Conservation (phyloP, 179 eudicot genomes). For the Silene noctiflora region DNA sequence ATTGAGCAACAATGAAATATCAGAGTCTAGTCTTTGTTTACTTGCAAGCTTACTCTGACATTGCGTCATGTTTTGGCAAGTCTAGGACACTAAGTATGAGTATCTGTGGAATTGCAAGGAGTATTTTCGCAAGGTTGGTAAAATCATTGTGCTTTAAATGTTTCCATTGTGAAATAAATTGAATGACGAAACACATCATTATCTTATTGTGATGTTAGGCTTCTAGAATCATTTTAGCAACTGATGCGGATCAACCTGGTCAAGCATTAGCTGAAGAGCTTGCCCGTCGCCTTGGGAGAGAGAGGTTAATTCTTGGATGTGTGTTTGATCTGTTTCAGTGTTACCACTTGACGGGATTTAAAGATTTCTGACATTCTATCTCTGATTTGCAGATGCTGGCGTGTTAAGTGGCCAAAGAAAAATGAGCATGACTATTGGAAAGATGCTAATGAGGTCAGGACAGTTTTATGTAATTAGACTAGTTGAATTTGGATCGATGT, state of each 20-base stretch:
- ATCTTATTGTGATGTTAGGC: slow-evolving; percentile 46
- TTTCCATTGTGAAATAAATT: background rate
- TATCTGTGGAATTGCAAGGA: slow-evolving; percentile 87
- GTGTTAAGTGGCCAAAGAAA: slow-evolving; percentile 87
- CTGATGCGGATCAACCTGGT: slow-evolving; percentile 90
- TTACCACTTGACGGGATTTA: slow-evolving; percentile 3
- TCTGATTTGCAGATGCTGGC: slow-evolving; percentile 73
- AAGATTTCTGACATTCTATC: slow-evolving; percentile 5
- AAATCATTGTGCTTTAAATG: background rate
- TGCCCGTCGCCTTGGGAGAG: slow-evolving; percentile 98
- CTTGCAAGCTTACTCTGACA: slow-evolving; percentile 23
- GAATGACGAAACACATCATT: background rate
- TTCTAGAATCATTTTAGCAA: slow-evolving; percentile 91
- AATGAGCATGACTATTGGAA: slow-evolving; percentile 51
- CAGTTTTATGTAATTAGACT: background rate
- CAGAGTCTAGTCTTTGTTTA: background rate
- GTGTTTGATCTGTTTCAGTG: slow-evolving; percentile 4
- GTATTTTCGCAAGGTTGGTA: slow-evolving; percentile 71
- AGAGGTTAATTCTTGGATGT: slow-evolving; percentile 46
- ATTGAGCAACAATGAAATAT: background rate
- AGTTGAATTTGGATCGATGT: background rate
- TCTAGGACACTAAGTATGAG: slow-evolving; percentile 84
- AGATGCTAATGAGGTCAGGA: slow-evolving; percentile 92
- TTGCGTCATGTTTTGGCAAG: slow-evolving; percentile 37
- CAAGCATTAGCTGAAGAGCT: slow-evolving; percentile 98